Conservation (phyloP, 1,284 basidiomycete genomes). For the Apiotrichum sp. region DNA sequence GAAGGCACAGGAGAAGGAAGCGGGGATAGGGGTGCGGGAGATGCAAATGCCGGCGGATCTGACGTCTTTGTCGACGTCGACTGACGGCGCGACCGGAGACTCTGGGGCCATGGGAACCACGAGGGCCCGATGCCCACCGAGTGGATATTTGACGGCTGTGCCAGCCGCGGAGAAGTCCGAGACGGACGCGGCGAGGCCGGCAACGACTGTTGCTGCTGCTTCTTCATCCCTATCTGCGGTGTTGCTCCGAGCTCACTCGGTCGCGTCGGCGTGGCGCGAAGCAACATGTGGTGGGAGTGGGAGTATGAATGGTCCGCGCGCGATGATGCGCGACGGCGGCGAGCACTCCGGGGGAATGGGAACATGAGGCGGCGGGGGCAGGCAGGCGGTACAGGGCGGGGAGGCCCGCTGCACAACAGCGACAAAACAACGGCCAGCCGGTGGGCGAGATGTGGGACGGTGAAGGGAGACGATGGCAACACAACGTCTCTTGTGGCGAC, state of each 20-base stretch:
- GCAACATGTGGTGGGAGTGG: too few relatives aligned
- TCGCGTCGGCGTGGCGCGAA: too few relatives aligned
- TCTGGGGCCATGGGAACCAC: constrained; percentile 1
- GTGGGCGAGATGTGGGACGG: too few relatives aligned
- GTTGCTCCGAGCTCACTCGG: too few relatives aligned
- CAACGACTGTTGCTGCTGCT: neutral
- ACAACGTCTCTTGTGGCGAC: too few relatives aligned
- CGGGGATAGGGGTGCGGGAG: neutral
- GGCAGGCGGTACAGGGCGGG: neutral
- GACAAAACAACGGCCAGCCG: neutral
- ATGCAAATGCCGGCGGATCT: neutral
- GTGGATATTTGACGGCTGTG: neutral
- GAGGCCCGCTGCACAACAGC: neutral
- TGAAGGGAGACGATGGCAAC: too few relatives aligned
- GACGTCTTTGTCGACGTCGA: neutral
- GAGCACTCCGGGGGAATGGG: neutral
- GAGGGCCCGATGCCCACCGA: neutral
- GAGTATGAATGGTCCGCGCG: neutral
- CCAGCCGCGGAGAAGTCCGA: neutral
- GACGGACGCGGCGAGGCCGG: neutral
- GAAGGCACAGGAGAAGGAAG: neutral
- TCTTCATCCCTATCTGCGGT: neutral
- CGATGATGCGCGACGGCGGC: neutral
- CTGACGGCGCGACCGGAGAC: neutral
- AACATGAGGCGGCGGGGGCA: neutral